Conservation (phyloP, 768 basidiomycete genomes). For the Pleurotus ostreatus region DNA sequence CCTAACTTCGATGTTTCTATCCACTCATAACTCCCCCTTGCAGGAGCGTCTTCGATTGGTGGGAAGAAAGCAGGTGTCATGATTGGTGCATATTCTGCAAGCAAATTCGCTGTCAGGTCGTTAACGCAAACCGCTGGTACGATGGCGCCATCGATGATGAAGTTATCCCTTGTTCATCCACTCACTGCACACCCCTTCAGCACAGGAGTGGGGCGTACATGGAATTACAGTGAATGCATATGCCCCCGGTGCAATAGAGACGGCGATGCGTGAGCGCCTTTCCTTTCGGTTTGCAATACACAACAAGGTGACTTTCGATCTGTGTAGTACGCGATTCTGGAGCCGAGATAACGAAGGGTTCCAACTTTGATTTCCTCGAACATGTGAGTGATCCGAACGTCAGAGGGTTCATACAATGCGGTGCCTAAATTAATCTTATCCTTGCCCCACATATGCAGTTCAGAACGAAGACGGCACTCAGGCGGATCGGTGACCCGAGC, state of each 20-base stretch:
- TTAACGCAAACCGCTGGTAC: conserved; percentile 36
- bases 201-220: conserved; percentile 11
- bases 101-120: conserved; percentile 38
- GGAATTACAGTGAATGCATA: conserved; percentile 17
- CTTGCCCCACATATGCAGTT: not conserved
- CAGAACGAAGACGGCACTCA: not conserved
- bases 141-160: not conserved
- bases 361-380: too few species aligned
- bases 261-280: conserved; percentile 4
- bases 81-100: conserved; percentile 26
- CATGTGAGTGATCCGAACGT: too few species aligned
- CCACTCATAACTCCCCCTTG: not conserved
- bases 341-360: too few species aligned
- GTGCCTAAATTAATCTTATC: too few species aligned
- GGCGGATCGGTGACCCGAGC: conserved; percentile 1
- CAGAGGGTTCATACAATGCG: too few species aligned
- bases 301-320: too few species aligned
- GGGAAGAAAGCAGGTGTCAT: conserved; percentile 21
- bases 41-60: conserved; percentile 23
- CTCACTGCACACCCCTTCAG: not conserved
- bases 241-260: conserved; percentile 13
- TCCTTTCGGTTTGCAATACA: not conserved
- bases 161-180: not conserved
- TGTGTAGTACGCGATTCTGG: too few species aligned
- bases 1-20: not conserved